A percentile compares a stretch with the other conserved stretches of the same genome.
These are phyloP conservation scores for Brassica balearica DNA, from an alignment of 441 rosid genomes.

Conservation along the genomic window DNA sequence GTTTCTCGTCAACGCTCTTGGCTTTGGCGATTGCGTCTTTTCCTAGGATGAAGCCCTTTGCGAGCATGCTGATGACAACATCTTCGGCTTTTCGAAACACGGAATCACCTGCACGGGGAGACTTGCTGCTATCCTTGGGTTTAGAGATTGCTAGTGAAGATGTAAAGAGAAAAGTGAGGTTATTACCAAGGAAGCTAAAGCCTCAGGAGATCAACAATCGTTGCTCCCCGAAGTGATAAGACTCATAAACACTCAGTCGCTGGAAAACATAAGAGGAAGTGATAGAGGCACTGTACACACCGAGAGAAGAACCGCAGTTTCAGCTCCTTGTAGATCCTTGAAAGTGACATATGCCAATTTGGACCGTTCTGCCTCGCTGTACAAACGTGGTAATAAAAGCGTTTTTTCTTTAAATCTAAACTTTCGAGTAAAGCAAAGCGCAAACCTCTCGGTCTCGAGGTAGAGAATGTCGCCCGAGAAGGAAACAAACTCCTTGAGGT, in stretches of 20 bases:
- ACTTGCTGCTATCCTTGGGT: slow-evolving; percentile 28
- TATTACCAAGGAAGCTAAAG: slow-evolving; percentile 43
- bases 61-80: slow-evolving; percentile 84
- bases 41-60: slow-evolving; percentile 81
- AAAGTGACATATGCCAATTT: slow-evolving; percentile 83
- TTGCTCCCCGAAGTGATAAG: slow-evolving; percentile 67
- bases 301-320: slow-evolving; percentile 91
- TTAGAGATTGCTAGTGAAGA: slow-evolving; percentile 1
- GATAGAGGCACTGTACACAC: slow-evolving; percentile 50
- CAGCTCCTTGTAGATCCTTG: slow-evolving; percentile 94
- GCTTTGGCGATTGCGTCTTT: slow-evolving; percentile 88
- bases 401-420: background rate
- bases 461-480: slow-evolving; percentile 89
- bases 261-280: slow-evolving; percentile 17
- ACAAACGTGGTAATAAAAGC: background rate
- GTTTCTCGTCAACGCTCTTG: slow-evolving; percentile 80
- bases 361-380: slow-evolving; percentile 65
- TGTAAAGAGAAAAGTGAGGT: slow-evolving; percentile 13
- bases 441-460: slow-evolving; percentile 72
- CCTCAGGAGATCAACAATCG: slow-evolving; percentile 85
- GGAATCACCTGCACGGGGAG: slow-evolving; percentile 60
- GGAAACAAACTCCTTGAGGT: slow-evolving; percentile 88
- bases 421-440: slow-evolving; percentile 30
- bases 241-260: background rate
- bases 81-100: slow-evolving; percentile 85